A percentile compares a stretch with the other conserved stretches of the same genome.
These are phyloP conservation scores for Bremia lactucae DNA, from an alignment of 352 stramenopile species.

Conservation along the genomic window DNA sequence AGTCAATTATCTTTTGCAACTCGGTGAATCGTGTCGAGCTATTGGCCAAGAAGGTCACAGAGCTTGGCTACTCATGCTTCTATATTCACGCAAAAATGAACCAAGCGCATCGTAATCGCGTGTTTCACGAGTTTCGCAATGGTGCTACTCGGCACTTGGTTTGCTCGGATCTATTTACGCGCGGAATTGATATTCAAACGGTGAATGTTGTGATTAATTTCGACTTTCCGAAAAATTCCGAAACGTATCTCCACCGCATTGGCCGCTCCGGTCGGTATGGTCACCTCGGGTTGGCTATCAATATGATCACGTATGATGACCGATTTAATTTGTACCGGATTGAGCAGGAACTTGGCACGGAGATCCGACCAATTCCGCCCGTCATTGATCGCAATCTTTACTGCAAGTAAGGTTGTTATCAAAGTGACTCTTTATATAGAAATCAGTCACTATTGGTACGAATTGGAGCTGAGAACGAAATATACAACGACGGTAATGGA, in stretches of 20 bases:
- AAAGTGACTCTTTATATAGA: constrained; percentile 1
- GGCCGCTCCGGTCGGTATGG: constrained; percentile 97
- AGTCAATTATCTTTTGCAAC: constrained; percentile 99
- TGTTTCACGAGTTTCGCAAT: constrained; percentile 99
- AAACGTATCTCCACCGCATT: constrained; percentile 99
- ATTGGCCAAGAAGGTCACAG: constrained; percentile 98
- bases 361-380: constrained; percentile 97
- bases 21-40: constrained; percentile 98
- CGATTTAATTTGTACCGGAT: constrained; percentile 96
- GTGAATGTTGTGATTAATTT: constrained; percentile 99
- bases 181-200: constrained; percentile 99
- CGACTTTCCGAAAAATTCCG: constrained; percentile 99
- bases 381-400: constrained; percentile 98
- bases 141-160: constrained; percentile 95
- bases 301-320: constrained; percentile 99
- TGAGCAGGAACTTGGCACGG: constrained; percentile 98
- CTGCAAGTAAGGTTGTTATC: constrained; percentile 66
- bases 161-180: constrained; percentile 97
- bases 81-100: constrained; percentile 99
- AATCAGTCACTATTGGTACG: constrained; percentile 1
- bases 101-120: constrained; percentile 97
- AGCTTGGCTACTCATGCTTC: constrained; percentile 99
- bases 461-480: background rate
- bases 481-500: constrained; percentile 4
- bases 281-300: constrained; percentile 98